Evolutionary conservation across 768 basidiomycete genomes (phyloP).

Genomic region (Epithele typhae): DNA sequence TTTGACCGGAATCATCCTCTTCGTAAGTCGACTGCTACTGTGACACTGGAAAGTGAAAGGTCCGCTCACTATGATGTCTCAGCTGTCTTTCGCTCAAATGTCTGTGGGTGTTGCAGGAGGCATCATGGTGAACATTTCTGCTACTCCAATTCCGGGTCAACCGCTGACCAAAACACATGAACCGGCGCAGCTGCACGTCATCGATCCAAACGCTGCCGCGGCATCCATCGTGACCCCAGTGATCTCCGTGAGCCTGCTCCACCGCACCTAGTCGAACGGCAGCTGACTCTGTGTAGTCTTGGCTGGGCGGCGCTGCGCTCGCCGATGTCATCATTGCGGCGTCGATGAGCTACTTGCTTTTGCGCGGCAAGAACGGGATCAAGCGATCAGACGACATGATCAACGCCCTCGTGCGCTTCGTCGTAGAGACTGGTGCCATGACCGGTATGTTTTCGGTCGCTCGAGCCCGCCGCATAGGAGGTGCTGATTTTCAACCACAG

Average conservation of each 20-base stretch:
- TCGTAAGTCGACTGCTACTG: background rate
- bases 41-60: no score
- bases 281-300: background rate
- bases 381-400: background rate
- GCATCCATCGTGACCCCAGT: no score
- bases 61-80: no score
- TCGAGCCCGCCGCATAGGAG: background rate
- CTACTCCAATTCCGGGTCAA: no score
- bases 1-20: background rate
- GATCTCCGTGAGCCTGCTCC: background rate
- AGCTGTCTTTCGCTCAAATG: no score
- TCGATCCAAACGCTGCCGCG: no score
- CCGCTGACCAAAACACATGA: no score
- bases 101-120: no score
- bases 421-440: constrained; percentile 7
- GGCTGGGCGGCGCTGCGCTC: background rate
- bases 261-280: background rate
- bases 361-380: constrained; percentile 1
- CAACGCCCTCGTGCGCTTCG: constrained; percentile 2
- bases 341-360: constrained; percentile 1
- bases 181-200: no score
- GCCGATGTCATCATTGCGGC: constrained; percentile 6
- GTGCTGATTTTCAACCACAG: background rate
- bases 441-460: background rate
- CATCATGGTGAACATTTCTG: no score